These are phyloP conservation scores for Coemansia sp. DNA, from an alignment of 192 early-diverging fungal genomes.

Conservation along the genomic window DNA sequence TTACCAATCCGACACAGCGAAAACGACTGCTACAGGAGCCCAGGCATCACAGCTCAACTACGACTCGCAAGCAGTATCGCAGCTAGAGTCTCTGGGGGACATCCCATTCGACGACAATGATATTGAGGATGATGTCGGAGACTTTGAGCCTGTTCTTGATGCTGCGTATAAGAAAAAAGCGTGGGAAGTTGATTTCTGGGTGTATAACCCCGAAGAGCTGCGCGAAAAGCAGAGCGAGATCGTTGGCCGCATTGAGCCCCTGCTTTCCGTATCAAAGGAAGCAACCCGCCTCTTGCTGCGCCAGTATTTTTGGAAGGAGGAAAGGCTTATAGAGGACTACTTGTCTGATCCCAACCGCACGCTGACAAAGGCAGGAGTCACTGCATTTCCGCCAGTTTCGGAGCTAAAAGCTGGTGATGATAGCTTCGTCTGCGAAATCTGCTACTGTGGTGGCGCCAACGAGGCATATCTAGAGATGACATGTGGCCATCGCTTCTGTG, in stretches of 20 bases:
- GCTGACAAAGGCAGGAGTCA: slow-evolving; percentile 32
- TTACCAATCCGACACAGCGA: neutral
- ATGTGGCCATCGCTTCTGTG: slow-evolving; percentile 90
- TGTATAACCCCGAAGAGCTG: slow-evolving; percentile 27
- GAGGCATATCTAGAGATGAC: slow-evolving; percentile 63
- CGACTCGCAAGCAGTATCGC: slow-evolving; percentile 15
- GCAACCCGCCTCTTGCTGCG: slow-evolving; percentile 44
- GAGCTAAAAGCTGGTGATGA: slow-evolving; percentile 25
- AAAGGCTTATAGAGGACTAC: slow-evolving; percentile 47
- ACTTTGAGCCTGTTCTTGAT: slow-evolving; percentile 31
- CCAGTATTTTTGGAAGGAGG: slow-evolving; percentile 48
- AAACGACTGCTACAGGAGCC: neutral
- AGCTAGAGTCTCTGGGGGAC: slow-evolving; percentile 23
- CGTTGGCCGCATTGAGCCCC: slow-evolving; percentile 29
- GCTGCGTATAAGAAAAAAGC: slow-evolving; percentile 20
- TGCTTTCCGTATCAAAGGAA: slow-evolving; percentile 38
- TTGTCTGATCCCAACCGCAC: slow-evolving; percentile 36
- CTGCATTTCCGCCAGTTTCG: slow-evolving; percentile 11
- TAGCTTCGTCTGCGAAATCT: slow-evolving; percentile 86
- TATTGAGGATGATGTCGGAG: slow-evolving; percentile 21
- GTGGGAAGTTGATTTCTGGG: slow-evolving; percentile 49
- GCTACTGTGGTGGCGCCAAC: slow-evolving; percentile 62
- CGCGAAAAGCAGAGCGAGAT: slow-evolving; percentile 35
- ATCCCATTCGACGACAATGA: slow-evolving; percentile 24
- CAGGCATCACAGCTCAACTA: slow-evolving; percentile 8